Conservation (phyloP, 2,329 filamentous ascomycete genomes). For the Rhexocercosporidium sp. region DNA sequence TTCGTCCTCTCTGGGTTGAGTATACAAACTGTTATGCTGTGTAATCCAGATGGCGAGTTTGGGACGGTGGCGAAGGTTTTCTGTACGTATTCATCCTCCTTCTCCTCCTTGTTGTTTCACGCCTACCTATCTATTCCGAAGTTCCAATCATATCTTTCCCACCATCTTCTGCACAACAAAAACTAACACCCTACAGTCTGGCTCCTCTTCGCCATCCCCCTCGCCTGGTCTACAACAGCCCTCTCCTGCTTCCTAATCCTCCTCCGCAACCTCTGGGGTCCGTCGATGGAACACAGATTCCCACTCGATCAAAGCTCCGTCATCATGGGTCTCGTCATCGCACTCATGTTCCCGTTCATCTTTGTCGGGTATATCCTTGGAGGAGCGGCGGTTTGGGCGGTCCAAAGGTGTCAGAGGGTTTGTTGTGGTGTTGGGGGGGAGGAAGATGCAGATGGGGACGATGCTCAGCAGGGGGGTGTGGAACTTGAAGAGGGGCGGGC, state of each 20-base stretch:
- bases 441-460: slow-evolving; percentile 14
- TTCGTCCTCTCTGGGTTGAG: slow-evolving; percentile 15
- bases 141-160: neutral
- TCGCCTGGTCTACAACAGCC: slow-evolving; percentile 7
- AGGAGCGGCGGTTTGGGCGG: neutral
- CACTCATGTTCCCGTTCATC: slow-evolving; percentile 8
- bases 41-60: neutral
- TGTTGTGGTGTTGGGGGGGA: slow-evolving; percentile 27
- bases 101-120: neutral
- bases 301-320: slow-evolving; percentile 11
- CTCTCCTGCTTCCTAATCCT: slow-evolving; percentile 21
- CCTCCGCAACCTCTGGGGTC: slow-evolving; percentile 22
- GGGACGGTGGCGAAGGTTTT: neutral
- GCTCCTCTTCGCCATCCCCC: neutral
- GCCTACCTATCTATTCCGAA: neutral
- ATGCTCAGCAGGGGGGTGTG: neutral
- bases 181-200: neutral
- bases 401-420: slow-evolving; percentile 23
- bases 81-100: neutral
- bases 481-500: slow-evolving; percentile 11
- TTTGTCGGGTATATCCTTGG: slow-evolving; percentile 10
- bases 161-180: no score
- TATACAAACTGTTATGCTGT: slow-evolving; percentile 18
- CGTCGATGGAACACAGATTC: slow-evolving; percentile 13
- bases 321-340: slow-evolving; percentile 1